Conservation (phyloP, 768 basidiomycete species). For the Termitomyces sp. region DNA sequence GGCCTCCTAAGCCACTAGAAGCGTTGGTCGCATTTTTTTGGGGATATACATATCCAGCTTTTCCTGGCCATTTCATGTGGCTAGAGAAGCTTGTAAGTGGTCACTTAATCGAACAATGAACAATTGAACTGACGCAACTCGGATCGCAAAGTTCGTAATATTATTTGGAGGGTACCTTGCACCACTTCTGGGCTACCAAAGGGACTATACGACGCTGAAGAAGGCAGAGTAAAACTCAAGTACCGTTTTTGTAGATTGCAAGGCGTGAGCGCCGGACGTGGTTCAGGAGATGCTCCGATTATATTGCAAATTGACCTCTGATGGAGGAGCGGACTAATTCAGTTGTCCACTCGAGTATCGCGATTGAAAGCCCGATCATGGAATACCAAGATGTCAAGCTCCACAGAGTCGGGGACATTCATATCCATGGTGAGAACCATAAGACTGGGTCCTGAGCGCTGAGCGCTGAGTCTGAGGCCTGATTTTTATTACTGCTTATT, state of each 20-base stretch:
- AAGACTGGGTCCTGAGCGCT: too few relatives aligned
- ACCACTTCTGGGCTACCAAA: neutral
- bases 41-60: slow-evolving; percentile 21
- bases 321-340: too few relatives aligned
- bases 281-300: neutral
- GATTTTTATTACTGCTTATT: too few relatives aligned
- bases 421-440: neutral
- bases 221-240: neutral
- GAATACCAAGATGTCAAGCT: neutral
- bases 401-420: neutral
- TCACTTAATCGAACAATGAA: neutral
- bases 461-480: too few relatives aligned
- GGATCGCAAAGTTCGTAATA: neutral
- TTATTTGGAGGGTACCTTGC: neutral
- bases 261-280: neutral
- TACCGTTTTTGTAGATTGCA: neutral
- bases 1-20: slow-evolving; percentile 15
- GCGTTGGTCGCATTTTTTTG: slow-evolving; percentile 19
- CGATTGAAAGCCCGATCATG: neutral
- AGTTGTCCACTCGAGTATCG: neutral
- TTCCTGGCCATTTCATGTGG: slow-evolving; percentile 24
- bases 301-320: neutral
- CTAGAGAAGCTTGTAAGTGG: slow-evolving; percentile 22
- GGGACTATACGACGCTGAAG: neutral
- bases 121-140: neutral